Conservation (phyloP, 2,329 filamentous ascomycete species). For the Ophiostoma montium region DNA sequence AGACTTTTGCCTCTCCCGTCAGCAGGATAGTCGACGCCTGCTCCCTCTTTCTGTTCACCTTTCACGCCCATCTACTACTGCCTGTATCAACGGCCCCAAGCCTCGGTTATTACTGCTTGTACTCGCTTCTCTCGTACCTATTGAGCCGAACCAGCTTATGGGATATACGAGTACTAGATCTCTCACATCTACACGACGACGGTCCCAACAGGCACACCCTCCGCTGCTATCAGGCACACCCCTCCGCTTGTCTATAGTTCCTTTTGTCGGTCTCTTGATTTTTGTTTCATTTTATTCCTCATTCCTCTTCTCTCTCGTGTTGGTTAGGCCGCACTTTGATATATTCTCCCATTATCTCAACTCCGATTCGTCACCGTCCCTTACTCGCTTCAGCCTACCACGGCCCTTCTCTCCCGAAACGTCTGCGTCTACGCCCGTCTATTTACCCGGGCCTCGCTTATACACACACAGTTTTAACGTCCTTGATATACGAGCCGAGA, state of each 20-base stretch:
- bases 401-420: not conserved
- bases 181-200: not conserved
- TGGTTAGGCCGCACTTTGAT: not conserved
- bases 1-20: no score
- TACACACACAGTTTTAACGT: not conserved
- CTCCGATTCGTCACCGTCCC: not conserved
- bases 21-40: no score
- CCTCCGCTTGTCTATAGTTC: no score
- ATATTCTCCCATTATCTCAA: not conserved
- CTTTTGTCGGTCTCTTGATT: no score
- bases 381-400: not conserved
- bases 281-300: not conserved
- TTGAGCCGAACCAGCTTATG: not conserved
- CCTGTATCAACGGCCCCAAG: not conserved
- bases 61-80: not conserved
- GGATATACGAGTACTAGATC: not conserved
- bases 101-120: not conserved
- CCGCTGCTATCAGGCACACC: not conserved
- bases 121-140: conserved; percentile 4
- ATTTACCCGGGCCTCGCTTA: not conserved
- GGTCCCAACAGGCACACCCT: not conserved
- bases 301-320: not conserved
- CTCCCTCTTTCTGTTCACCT: no score
- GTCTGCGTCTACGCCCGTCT: not conserved
- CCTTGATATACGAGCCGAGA: not conserved